Base-by-base conservation (phyloP, 164 flowering plant species). In the Macadamia integrifolia region DNA sequence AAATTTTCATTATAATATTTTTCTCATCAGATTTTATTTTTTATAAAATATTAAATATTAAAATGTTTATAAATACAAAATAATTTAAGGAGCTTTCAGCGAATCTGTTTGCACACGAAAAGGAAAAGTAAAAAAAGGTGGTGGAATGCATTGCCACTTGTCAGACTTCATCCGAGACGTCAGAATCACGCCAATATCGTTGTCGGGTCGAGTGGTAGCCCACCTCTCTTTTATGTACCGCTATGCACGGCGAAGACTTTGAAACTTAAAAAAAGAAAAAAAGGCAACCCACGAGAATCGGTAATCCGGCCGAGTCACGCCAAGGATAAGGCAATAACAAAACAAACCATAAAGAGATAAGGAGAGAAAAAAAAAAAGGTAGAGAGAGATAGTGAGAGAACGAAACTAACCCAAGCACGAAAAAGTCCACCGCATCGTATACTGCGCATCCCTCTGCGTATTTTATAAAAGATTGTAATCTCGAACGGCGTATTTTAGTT, bases 121-220 rank as follows among this genome's bases (percentile, higher is more conserved):
- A 23, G 23, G 23, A 23, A 23, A 23, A 23, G 23, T 23, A 23
- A 14, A 17, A 17, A 53, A 4, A 17, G n/a, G n/a, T 12, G 15
- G 57, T 53, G 17, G 15, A n/a, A 14, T 6, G 5, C 17, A 11
- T 4, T 11, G 18, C 57, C 31, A 58, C 5, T 32, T 58, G 62
- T 11, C 42, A 11, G 1, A n/a, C 3, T 2, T 2, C 43, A 13
- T 14, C 68, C 65, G 76, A 74, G 76, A 75, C 78, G 81, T 73
- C 6, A 72, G 80, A 80, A 79, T 66, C 81, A 75, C 85, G 83
- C 77, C 77, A 80, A 75, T 82, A 75, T 78, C 78, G 82, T 82
- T 79, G 73, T 75, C 72, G 6, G 52, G 13, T 6, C 18, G 18
- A 14, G 62, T 31, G 43, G 43, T 18, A 31, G 5, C 62, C 62